Evolutionary conservation across 192 early-diverging fungal species (phyloP), one percentile per base, ranked within the genome.

Genomic region (Kickxella alabastrina): DNA sequence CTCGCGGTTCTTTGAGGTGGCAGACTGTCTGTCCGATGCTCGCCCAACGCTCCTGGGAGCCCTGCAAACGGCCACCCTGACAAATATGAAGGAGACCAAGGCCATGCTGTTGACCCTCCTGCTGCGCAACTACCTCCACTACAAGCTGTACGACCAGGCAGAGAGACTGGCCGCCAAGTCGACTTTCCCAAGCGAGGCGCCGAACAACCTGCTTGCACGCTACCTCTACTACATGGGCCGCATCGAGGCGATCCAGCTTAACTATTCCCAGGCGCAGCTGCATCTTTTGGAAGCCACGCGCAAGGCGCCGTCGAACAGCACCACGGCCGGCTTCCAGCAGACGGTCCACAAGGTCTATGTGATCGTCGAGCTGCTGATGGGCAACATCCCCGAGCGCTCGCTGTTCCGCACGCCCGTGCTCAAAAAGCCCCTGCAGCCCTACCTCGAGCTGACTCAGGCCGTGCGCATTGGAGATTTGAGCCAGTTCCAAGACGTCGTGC

Each of bases 281-380:
- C 82, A 92, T 51, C 69, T 99, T 23, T 76, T 89, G 45, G 93
- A 97, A 63, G 95, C 95, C 22, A 91, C 95, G 41, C 87, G 97
- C 49, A 99, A 99, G 65, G 95, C 92, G 0, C 93, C 95, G 12
- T 86, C 90, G 58, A 84, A 80, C 54, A 87, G 77, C 24, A 79
- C 84, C 17, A 88, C 89, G 6, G 92, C 91, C 22, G 97, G 97
- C 25, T 99, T 98, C 75, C 91, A 94, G 62, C 93, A 97, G 72
- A 83, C 90, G 28, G 92, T 91, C 19, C 80, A 94, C 78, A 99
- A 99, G 74, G 82, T 99, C 23, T 85, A 87, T 25, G 92, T 99
- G 39, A 93, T 97, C 63, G 94, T 99, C 2, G 93, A 99, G 77
- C 72, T 99, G 47, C 72, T 99, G 68, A 95, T 96, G 90, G 97